Evolutionary conservation across 495 filamentous ascomycete species (phyloP).

Genomic region (Penicillium subrubescens): DNA sequence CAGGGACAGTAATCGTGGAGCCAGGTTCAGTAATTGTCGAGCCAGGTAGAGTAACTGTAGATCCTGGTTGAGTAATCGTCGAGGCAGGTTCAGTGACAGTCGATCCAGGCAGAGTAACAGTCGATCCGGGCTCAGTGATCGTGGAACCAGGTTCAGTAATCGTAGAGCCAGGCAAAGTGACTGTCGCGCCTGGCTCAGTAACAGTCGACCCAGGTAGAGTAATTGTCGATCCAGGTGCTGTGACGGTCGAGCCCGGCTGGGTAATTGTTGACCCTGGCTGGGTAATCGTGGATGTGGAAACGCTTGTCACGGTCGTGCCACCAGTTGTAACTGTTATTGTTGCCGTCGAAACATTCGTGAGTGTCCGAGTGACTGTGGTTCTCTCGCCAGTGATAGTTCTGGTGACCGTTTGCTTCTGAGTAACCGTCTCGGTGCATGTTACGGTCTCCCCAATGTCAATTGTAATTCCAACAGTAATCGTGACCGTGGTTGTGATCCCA

Average conservation of each 20-base stretch:
- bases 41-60: not conserved
- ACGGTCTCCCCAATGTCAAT: slow-evolving; percentile 14
- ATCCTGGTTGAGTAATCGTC: not conserved
- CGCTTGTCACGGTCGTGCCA: not conserved
- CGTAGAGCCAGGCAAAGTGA: not conserved
- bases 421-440: slow-evolving; percentile 9
- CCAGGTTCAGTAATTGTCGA: not conserved
- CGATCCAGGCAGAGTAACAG: slow-evolving; percentile 1
- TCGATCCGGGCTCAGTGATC: not conserved
- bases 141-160: not conserved
- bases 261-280: slow-evolving; percentile 23
- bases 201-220: not conserved
- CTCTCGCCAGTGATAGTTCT: not conserved
- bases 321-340: not conserved
- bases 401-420: not conserved
- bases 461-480: slow-evolving; percentile 14
- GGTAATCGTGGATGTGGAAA: not conserved
- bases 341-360: not conserved
- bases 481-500: slow-evolving; percentile 3
- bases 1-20: not conserved
- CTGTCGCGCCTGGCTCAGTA: not conserved
- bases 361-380: not conserved
- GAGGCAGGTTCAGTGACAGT: not conserved
- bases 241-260: slow-evolving; percentile 1
- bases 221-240: not conserved